Percentiles rank a stretch among this genome's conserved stretches.
These are phyloP conservation scores for Podila clonocystis DNA, from an alignment of 192 early-diverging fungal genomes.

Conservation along the genomic window DNA sequence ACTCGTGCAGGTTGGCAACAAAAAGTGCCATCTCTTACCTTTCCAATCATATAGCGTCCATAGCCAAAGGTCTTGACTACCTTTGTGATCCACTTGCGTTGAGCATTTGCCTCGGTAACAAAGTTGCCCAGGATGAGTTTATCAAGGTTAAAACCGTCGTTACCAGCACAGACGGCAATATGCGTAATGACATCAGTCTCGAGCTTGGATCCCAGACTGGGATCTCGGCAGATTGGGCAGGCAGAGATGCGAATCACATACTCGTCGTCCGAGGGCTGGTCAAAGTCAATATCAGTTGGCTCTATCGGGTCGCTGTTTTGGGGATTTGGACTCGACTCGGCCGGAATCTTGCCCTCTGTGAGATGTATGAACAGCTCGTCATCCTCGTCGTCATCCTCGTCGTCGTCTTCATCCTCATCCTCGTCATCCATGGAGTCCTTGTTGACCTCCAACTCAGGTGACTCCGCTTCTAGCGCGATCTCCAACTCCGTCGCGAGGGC, in stretches of 20 bases:
- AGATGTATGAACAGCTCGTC: conserved; percentile 39
- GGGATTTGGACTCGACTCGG: neutral
- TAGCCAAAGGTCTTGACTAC: conserved; percentile 74
- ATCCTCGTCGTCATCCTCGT: conserved; percentile 35
- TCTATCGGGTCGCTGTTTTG: conserved; percentile 30
- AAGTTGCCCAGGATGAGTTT: conserved; percentile 82
- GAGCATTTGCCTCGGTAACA: conserved; percentile 77
- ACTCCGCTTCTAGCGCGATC: too few relatives aligned
- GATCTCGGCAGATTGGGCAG: conserved; percentile 78
- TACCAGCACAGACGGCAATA: conserved; percentile 77
- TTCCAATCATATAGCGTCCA: conserved; percentile 69
- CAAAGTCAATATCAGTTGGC: conserved; percentile 43
- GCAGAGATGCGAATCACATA: conserved; percentile 70
- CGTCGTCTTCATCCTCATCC: conserved; percentile 27
- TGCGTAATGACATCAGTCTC: conserved; percentile 84
- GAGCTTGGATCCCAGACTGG: conserved; percentile 58
- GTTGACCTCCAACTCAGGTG: neutral
- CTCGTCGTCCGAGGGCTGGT: conserved; percentile 55
- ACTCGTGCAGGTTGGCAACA: neutral
- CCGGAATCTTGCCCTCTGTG: conserved; percentile 21
- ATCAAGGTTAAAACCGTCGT: conserved; percentile 76
- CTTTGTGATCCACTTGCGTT: conserved; percentile 74
- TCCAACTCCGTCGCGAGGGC: too few relatives aligned
- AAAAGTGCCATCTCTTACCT: conserved; percentile 21
- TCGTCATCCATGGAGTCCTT: conserved; percentile 2